phyloP scores from a whole-genome alignment of 352 stramenopile genomes.

The Phytophthora tentaculata region DNA sequence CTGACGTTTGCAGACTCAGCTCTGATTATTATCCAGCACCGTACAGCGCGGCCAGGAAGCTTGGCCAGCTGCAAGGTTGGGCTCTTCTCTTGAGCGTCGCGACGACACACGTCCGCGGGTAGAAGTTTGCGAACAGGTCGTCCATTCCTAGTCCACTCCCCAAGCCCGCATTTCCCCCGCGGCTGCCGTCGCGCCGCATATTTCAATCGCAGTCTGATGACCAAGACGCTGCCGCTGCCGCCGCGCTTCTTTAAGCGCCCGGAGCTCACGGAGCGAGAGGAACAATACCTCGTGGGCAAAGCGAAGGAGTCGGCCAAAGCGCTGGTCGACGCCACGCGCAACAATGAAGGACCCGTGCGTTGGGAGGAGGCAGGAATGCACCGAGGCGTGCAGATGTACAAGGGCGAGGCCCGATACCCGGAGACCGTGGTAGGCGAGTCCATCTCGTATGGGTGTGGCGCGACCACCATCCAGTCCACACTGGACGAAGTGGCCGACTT shows the following conservation, averaged over 20 bases:
- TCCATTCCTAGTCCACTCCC: conserved; percentile 30
- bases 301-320: conserved; percentile 66
- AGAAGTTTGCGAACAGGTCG: conserved; percentile 21
- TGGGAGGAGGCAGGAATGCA: conserved; percentile 64
- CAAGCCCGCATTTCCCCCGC: conserved; percentile 27
- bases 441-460: conserved; percentile 66
- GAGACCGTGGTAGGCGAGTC: conserved; percentile 44
- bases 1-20: conserved; percentile 2
- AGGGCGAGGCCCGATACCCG: conserved; percentile 58
- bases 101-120: conserved; percentile 32
- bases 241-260: conserved; percentile 67
- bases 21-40: neutral
- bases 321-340: conserved; percentile 64
- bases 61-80: conserved; percentile 19
- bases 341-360: conserved; percentile 58
- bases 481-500: conserved; percentile 72
- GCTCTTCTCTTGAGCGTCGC: conserved; percentile 36
- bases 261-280: conserved; percentile 55
- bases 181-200: conserved; percentile 21
- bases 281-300: conserved; percentile 64
- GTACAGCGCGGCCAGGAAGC: conserved; percentile 15
- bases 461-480: conserved; percentile 63
- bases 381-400: conserved; percentile 75
- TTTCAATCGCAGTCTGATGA: conserved; percentile 37
- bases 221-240: conserved; percentile 53